Evolutionary conservation across 306 rosid species (phyloP).

Genomic region (Cucurbita argyrosperma): DNA sequence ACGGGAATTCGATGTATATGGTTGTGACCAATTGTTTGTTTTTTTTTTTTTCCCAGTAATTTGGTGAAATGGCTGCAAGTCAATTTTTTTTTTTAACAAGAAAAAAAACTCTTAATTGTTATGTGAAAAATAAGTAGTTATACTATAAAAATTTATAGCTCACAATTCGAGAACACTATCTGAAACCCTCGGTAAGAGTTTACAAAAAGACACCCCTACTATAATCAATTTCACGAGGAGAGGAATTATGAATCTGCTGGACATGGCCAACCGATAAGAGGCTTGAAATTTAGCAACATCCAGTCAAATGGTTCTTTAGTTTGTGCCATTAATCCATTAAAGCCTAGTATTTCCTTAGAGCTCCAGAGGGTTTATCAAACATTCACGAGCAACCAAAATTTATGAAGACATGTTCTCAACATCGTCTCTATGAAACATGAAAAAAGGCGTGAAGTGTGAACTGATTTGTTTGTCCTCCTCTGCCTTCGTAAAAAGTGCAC

Average conservation of each 20-base stretch:
- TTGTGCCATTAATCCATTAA: not conserved
- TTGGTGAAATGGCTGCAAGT: not conserved
- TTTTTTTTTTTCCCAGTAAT: not conserved
- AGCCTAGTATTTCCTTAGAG: not conserved
- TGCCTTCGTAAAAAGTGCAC: not conserved
- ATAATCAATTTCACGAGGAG: not conserved
- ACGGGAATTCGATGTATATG: not conserved
- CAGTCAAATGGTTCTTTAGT: not conserved
- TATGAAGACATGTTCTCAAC: not conserved
- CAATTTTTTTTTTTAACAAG: not conserved
- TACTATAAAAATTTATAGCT: not conserved
- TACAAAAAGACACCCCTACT: not conserved
- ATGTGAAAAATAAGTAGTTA: not conserved
- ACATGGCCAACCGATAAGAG: not conserved
- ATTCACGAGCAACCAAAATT: not conserved
- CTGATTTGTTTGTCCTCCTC: not conserved
- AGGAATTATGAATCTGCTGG: not conserved
- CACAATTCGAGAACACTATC: not conserved
- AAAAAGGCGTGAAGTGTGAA: not conserved
- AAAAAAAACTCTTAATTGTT: not conserved
- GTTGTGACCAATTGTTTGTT: not conserved
- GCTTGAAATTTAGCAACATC: not conserved
- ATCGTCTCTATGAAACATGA: not conserved
- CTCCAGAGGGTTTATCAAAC: not conserved
- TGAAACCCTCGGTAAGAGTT: not conserved